Evolutionary conservation across 2,329 filamentous ascomycete species (phyloP), one percentile per base, ranked within the genome.

Genomic region (Bipolaris victoriae): DNA sequence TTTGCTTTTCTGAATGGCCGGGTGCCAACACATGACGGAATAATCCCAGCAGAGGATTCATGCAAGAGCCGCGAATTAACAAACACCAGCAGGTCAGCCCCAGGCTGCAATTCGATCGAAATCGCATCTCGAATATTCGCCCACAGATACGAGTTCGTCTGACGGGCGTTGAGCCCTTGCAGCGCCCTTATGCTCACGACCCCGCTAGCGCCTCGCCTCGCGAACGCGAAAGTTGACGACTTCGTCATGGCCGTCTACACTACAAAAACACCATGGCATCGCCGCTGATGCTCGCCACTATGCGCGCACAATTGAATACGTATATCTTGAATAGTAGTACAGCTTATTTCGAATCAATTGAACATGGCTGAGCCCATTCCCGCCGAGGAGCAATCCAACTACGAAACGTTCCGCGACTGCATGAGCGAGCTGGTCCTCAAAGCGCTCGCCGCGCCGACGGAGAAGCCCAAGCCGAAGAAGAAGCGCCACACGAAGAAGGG

Each of bases 321-420:
- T 22, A n/a, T 3, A 44, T n/a, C 9, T 11, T 18, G 15, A n/a
- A 11, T 15, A n/a, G 7, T 18, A 16, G 7, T 18, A 16, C 46
- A 48, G 41, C 3, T 20, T 15, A 11, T n/a, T 22, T 16, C 33
- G 7, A 48, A 16, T 37, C 36, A 33, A 49, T 47, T 16, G 48
- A 61, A 22, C 44, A 76, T 76, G 73, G 65, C 66, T 58, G 66
- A 72, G 26, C 22, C 48, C 2, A 74, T 79, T 20, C 54, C 68
- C 22, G 72, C 70, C 15, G 71, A 79, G 54, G 76, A 79, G 49
- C 67, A 76, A 51, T 63, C 70, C 37, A 91, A 91, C 67, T 89
- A 86, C 72, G 84, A 87, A 50, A 79, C 86, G 45, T 92, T 95
- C 75, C 83, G 89, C 52, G 91, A 95, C 68, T 90, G 86, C 69